Base-by-base conservation (phyloP, 768 basidiomycete genomes). In the Wakefieldia striispora region DNA sequence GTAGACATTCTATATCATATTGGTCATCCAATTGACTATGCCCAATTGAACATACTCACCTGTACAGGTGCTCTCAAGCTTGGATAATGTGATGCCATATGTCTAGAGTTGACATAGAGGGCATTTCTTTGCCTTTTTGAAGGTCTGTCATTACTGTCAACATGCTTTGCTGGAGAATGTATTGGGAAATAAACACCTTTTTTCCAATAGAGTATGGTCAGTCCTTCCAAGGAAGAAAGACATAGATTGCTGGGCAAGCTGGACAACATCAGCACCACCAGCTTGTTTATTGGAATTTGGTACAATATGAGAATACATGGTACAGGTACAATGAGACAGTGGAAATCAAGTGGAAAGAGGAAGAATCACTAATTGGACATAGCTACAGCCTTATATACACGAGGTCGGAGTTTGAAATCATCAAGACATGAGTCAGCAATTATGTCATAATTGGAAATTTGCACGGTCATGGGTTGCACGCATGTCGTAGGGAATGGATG, bases 51-150 rank as follows among this genome's bases (percentile, higher is more conserved):
- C 3, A 2, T 17, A 38, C 61, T 53, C 10, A 61, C 60, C 8
- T 62, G 56, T 21, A 5, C 4, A 44, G 40, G 1, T 21, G 9
- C 8, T 1, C 7, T 47, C 21, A 31, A 3, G 16, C 24, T 10
- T 13, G 35, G 4, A 17, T 54, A 17, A 27, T 54, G 6, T 10
- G 12, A 0, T 17, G 29, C 51, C 12, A 57, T 4, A 13, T 66
- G 45, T 21, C 64, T 54, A 35, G 54, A 57, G 4, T 65, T 65
- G 31, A 62, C 17, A 35, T 54, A 31, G 36, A 64, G 20, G 4
- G 54, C 54, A 6, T 48, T 3, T n/a, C 31, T 56, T 5, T 53
- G 54, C 13, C 12, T 55, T 16, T 56, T 53, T 2, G 37, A 6
- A 21, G 16, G 4, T 2, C n/a, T 45, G 33, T 13, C 4, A 45